phyloP scores from a whole-genome alignment of 179 eudicot genomes.

The Corrigiola litoralis region DNA sequence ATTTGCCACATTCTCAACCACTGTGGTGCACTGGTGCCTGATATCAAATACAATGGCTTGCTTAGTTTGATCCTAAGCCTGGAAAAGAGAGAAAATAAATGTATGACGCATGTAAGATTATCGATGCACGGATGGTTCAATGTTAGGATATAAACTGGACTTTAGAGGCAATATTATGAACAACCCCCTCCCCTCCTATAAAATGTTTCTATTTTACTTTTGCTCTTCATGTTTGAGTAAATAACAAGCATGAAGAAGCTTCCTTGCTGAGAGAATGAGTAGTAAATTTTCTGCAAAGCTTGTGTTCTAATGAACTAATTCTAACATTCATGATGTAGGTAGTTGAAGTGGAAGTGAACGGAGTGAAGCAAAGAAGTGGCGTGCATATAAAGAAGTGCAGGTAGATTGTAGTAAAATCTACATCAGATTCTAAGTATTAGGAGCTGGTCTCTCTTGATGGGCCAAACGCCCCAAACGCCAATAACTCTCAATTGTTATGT shows the following conservation, averaged over 20 bases:
- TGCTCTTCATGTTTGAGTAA: too few relatives aligned
- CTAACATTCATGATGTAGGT: conserved; percentile 41
- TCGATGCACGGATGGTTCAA: too few relatives aligned
- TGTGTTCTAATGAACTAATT: neutral
- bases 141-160: too few relatives aligned
- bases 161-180: too few relatives aligned
- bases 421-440: neutral
- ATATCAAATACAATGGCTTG: neutral
- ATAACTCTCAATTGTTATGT: neutral
- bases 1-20: too few relatives aligned
- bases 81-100: neutral
- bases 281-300: neutral
- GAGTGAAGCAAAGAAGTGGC: conserved; percentile 87
- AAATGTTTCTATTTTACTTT: too few relatives aligned
- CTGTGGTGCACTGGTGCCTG: too few relatives aligned
- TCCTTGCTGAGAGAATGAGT: too few relatives aligned
- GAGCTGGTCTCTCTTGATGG: neutral
- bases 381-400: conserved; percentile 95
- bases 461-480: neutral
- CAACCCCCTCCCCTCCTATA: too few relatives aligned
- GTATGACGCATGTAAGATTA: too few relatives aligned
- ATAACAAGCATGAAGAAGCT: too few relatives aligned
- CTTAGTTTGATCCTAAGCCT: neutral
- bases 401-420: conserved; percentile 25
- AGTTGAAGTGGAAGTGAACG: conserved; percentile 80